These are phyloP conservation scores for Stereum hirsutum DNA, from an alignment of 1,284 basidiomycete genomes.

Conservation along the genomic window DNA sequence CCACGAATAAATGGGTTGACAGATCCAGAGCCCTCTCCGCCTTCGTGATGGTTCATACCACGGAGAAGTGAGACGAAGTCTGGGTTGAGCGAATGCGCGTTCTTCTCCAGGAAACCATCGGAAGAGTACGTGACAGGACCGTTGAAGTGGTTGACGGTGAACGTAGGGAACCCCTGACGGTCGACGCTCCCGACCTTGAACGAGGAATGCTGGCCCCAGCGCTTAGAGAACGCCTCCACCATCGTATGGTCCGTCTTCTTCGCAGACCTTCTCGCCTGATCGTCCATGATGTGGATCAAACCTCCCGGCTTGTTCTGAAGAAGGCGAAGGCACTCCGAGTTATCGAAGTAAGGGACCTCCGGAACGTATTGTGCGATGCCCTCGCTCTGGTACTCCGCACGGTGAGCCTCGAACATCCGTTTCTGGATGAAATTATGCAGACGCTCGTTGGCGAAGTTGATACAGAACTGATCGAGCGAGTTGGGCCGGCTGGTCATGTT, in stretches of 20 bases:
- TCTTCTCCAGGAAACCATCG: slow-evolving; percentile 84
- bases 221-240: slow-evolving; percentile 90
- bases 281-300: slow-evolving; percentile 95
- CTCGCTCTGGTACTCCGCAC: slow-evolving; percentile 79
- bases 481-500: slow-evolving; percentile 80
- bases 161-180: slow-evolving; percentile 76
- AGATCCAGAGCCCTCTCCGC: slow-evolving; percentile 61
- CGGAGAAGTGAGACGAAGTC: slow-evolving; percentile 89
- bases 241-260: slow-evolving; percentile 93
- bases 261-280: slow-evolving; percentile 78
- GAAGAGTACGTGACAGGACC: slow-evolving; percentile 89
- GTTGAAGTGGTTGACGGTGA: slow-evolving; percentile 89
- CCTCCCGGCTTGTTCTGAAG: slow-evolving; percentile 86
- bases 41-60: slow-evolving; percentile 35
- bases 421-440: slow-evolving; percentile 82
- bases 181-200: slow-evolving; percentile 79
- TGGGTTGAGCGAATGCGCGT: slow-evolving; percentile 84
- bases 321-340: slow-evolving; percentile 82
- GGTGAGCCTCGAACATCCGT: slow-evolving; percentile 70
- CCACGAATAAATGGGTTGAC: slow-evolving; percentile 88
- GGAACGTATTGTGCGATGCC: slow-evolving; percentile 71
- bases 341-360: slow-evolving; percentile 81
- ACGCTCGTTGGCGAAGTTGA: slow-evolving; percentile 94
- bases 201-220: slow-evolving; percentile 88
- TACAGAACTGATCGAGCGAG: slow-evolving; percentile 91